Base-by-base conservation (phyloP, 1,139 yeast species). In the Yamadazyma trypodendri region DNA sequence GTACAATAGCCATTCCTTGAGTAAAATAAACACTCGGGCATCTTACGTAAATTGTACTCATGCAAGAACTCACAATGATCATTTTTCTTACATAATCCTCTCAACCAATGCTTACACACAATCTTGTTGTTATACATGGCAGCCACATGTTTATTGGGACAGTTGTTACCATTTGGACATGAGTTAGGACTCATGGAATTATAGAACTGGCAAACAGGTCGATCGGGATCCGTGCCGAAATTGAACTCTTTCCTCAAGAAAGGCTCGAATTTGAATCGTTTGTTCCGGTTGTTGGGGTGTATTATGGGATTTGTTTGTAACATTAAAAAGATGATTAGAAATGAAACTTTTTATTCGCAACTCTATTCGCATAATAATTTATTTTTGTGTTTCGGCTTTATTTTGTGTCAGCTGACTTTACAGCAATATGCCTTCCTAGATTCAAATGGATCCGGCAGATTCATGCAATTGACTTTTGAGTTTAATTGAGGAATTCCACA, bases 61-160 rank as follows among this genome's bases (percentile, higher is more conserved):
- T 94, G 99, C 35, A 94, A 65, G 54, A 88, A 94, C 65, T 94
- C 99, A 63, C 98, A 94, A 46, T 86, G 90, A 51, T 90, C 96
- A 38, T 95, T 95, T 67, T 90, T 92, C 65, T 94, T 94, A 63
- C 99, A 94, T 27, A 94, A 75, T 0, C 98, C 98, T 50, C 97
- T 77, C 34, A 94, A 77, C 99, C 99, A 92, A 68, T 92, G 97
- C 72, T 94, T 92, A 60, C 98, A 92, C 13, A 92, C 98, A 39
- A 71, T 69, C 65, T 89, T 90, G 61, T 89, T 88, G 49, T 78
- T 77, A 61, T 83, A 88, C 63, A 82, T 81, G 29, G 94, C 81
- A 16, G 87, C 73, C 1, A 88, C 88, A 63, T 92, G 97, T 55
- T 89, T 86, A 61, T 87, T 82, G 20, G 95, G 94, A 58, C 98